phyloP scores from a whole-genome alignment of 768 basidiomycete species.

The Phanerochaete carnosa region DNA sequence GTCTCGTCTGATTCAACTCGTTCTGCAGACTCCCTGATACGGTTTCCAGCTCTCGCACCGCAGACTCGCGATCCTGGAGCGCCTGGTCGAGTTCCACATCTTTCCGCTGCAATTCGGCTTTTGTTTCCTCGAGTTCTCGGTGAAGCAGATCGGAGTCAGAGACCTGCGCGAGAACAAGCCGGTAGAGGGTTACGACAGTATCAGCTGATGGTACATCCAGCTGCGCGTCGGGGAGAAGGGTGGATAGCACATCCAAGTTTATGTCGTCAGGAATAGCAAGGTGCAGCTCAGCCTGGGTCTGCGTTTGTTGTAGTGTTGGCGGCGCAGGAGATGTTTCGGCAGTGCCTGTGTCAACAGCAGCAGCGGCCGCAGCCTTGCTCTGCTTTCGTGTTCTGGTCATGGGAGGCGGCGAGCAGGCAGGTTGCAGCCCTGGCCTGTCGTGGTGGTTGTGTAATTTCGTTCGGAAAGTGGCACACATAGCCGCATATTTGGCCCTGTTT shows the following conservation, averaged over 20 bases:
- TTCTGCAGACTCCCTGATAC: constrained; percentile 48
- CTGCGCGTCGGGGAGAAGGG: constrained; percentile 58
- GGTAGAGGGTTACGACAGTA: constrained; percentile 59
- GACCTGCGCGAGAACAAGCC: constrained; percentile 54
- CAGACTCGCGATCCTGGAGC: constrained; percentile 70
- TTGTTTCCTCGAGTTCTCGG: constrained; percentile 67
- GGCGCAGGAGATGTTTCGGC: constrained; percentile 32
- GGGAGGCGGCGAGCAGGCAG: constrained; percentile 1
- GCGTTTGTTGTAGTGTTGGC: constrained; percentile 30
- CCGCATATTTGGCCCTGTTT: constrained; percentile 20
- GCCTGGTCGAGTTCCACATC: constrained; percentile 86
- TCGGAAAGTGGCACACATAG: constrained; percentile 12
- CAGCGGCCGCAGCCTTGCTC: constrained; percentile 50
- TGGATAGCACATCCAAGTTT: constrained; percentile 56
- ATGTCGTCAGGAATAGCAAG: constrained; percentile 60
- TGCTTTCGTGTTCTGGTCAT: constrained; percentile 59
- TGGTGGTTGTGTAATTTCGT: constrained; percentile 9
- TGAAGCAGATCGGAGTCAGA: constrained; percentile 51
- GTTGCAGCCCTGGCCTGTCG: constrained; percentile 1
- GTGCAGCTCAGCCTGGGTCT: constrained; percentile 29
- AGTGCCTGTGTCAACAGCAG: constrained; percentile 27
- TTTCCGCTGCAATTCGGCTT: constrained; percentile 64
- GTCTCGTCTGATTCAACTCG: constrained; percentile 53
- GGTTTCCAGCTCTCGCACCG: constrained; percentile 52
- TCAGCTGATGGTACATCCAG: constrained; percentile 57